Base-by-base conservation (phyloP, 495 filamentous ascomycete genomes). In the Aspergillus asperescens region DNA sequence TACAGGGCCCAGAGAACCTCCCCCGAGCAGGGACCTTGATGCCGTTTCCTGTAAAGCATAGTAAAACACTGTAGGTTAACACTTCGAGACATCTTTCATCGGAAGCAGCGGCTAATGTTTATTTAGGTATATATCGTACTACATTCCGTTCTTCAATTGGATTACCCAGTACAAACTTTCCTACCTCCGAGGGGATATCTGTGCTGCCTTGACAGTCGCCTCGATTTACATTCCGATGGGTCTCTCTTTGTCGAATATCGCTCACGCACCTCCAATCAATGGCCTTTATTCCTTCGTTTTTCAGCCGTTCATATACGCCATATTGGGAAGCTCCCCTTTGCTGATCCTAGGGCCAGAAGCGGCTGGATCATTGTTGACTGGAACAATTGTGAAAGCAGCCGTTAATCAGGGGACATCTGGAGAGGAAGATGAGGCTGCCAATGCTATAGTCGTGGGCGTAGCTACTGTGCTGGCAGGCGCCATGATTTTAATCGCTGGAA, bases 141-240 rank as follows among this genome's bases (percentile, higher is more conserved):
- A 99, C 65, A 77, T 99, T 31, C 93, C 94, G 1, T 86, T 90
- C 47, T 70, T 95, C 53, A 87, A 84, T 49, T 99, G 93, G 93
- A 82, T 93, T 27, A 71, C 72, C 32, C 85, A 94, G 64, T 99
- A 99, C 62, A 81, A 71, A 53, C 87, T 80, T 82, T 79, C 79
- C 5, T 95, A 84, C 65, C 67, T 97, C 23, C 78, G 84, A 57
- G 93, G 94, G 25, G 93, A 99, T 70, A 74, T 96, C 25, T 75
- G 90, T 8, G 90, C 93, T 10, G 78, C 87, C 39, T 66, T 97
- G 47, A 96, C 93, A 2, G 84, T 99, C 70, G 89, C 92, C 1
- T 95, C 90, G 12, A 90, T 99, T 73, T 99, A 99, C 62, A 88
- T 99, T 31, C 93, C 93, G 22, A 96, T 99, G 92, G 85, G 92